Conservation (phyloP, 2,329 filamentous ascomycete species). For the Nothopassalora personata region DNA sequence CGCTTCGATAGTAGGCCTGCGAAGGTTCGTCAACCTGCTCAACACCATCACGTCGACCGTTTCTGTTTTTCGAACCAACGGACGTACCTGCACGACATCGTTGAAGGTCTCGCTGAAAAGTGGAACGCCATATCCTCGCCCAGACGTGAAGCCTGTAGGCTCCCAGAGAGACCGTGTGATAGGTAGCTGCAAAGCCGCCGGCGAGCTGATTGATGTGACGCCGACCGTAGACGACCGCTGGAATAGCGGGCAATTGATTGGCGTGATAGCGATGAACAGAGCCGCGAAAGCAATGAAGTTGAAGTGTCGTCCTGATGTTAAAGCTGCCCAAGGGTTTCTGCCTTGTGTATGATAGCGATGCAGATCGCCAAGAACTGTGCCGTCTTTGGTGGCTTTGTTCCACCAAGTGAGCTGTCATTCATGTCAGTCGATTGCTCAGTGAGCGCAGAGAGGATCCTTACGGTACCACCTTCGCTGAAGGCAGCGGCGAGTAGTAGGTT, state of each 20-base stretch:
- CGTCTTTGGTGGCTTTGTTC: constrained; percentile 3
- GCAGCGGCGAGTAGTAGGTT: constrained; percentile 3
- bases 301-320: constrained; percentile 2
- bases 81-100: constrained; percentile 4
- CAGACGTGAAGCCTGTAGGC: constrained; percentile 3
- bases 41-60: not conserved
- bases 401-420: constrained; percentile 2
- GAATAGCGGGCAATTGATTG: constrained; percentile 8
- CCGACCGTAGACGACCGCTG: constrained; percentile 1
- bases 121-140: constrained; percentile 4
- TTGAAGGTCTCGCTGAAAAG: constrained; percentile 1
- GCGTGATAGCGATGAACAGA: constrained; percentile 6
- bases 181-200: not conserved
- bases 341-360: constrained; percentile 4
- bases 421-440: not conserved
- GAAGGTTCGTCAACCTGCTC: not conserved
- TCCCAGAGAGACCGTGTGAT: not conserved
- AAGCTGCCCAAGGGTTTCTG: not conserved
- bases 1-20: constrained; percentile 1
- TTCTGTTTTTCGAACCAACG: not conserved
- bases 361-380: constrained; percentile 4
- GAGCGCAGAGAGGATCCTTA: not conserved
- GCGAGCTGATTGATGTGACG: not conserved
- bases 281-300: constrained; percentile 10
- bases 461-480: constrained; percentile 1